These are phyloP conservation scores for Microthlaspi erraticum DNA, from an alignment of 345 rosid genomes.

Conservation along the genomic window DNA sequence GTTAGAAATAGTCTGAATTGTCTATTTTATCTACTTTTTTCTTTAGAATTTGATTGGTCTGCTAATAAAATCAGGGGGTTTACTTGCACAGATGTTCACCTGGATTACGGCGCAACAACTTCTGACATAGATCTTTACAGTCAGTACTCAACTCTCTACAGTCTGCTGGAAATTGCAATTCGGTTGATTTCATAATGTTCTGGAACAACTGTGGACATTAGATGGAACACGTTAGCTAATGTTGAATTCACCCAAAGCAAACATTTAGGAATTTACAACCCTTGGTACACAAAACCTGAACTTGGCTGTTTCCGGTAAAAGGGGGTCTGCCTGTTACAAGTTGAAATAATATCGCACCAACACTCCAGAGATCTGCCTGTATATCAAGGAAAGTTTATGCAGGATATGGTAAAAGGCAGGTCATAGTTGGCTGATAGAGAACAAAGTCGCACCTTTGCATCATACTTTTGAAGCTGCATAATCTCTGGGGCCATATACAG, in stretches of 20 bases:
- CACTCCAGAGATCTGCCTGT: conserved; percentile 99
- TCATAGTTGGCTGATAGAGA: conserved; percentile 16
- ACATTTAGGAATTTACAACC: neutral
- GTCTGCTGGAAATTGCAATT: conserved; percentile 74
- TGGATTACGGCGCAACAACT: conserved; percentile 87
- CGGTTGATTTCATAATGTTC: conserved; percentile 85
- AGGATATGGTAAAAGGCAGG: conserved; percentile 33
- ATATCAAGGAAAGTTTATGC: conserved; percentile 53
- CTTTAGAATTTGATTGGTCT: conserved; percentile 2
- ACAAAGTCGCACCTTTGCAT: conserved; percentile 77
- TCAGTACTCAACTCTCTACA: conserved; percentile 61
- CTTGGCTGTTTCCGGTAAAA: conserved; percentile 91
- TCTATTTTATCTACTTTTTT: neutral
- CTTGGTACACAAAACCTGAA: conserved; percentile 61
- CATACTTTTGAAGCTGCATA: conserved; percentile 98
- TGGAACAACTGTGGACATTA: conserved; percentile 76
- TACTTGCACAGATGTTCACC: conserved; percentile 51
- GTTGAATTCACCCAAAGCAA: conserved; percentile 7
- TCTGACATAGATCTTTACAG: conserved; percentile 92
- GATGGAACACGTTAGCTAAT: conserved; percentile 30
- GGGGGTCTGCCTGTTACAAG: conserved; percentile 96
- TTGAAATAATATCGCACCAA: conserved; percentile 95
- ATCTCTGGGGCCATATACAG: conserved; percentile 99
- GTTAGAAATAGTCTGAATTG: neutral
- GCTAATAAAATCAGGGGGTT: conserved; percentile 7